Evolutionary conservation across 1,284 basidiomycete genomes (phyloP), one percentile per base, ranked within the genome.

Genomic region (Malassezia slooffiae): DNA sequence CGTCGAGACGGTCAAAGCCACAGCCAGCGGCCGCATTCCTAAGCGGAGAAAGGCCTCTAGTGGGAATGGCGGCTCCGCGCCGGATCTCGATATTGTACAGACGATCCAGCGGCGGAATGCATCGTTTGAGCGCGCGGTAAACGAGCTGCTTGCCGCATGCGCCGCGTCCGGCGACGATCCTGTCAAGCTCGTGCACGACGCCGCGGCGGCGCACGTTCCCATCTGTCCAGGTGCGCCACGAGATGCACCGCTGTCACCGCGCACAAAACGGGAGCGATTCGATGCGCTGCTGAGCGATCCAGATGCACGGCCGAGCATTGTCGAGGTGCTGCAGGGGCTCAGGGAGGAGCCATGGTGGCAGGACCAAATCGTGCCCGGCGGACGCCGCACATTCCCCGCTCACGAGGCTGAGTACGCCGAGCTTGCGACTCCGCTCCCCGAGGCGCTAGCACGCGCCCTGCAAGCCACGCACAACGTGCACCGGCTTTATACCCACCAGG

Each of bases 401-500:
- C 48, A 62, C 1, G 31, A 47, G 5, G 52, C 59, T 13, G 42
- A 49, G 36, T 57, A 43, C 19, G 55, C 51, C 4, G 39, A 56
- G 34, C 52, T 59, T 17, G 49, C 60, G 15, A 59, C 58, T 23
- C 37, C 49, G 4, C 52, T 69, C 3, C 48, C 46, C 5, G 55
- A 73, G 8, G 70, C 72, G 3, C 77, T 89, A 28, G 60, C 64
- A 28, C 70, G 76, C 43, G 83, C 84, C 0, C 70, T 90, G 19
- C 62, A 70, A 34, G 70, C 74, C n/a, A 76, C 82, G 1, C 74
- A 81, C 43, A 77, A 77, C 23, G 85, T 90, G 24, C 71, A 71
- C 3, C 72, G 75, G 2, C 70, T 90, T 29, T 91, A 88, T 62
- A 74, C 73, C 4, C 88, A 91, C 57, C 87, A 91, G 70, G 79